Evolutionary conservation across 2,329 filamentous ascomycete genomes (phyloP).

Genomic region (Fusarium sp.): DNA sequence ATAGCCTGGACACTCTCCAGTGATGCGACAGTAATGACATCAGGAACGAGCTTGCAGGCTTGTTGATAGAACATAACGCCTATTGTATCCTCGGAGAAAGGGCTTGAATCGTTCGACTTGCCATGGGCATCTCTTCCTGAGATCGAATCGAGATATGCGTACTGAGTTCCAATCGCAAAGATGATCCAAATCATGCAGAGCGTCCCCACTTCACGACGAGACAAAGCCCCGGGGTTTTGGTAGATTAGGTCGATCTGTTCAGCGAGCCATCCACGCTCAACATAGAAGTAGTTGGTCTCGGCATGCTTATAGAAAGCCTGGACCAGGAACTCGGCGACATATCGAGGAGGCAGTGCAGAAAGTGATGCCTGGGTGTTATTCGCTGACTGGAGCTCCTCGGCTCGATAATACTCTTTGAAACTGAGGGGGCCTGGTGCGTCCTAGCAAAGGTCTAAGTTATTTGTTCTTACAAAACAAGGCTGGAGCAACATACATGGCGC

Average conservation of each 20-base stretch:
- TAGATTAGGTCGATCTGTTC: constrained; percentile 54
- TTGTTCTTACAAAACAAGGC: not conserved
- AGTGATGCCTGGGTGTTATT: constrained; percentile 51
- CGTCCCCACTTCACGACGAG: constrained; percentile 52
- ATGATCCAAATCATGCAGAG: constrained; percentile 58
- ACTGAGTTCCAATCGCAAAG: constrained; percentile 61
- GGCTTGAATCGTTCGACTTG: constrained; percentile 36
- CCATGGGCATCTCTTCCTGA: constrained; percentile 30
- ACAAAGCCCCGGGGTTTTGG: constrained; percentile 48
- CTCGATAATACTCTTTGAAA: constrained; percentile 55
- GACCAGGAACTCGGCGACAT: constrained; percentile 57
- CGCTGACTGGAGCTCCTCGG: constrained; percentile 56
- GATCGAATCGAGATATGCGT: constrained; percentile 56
- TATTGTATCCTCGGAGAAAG: constrained; percentile 60
- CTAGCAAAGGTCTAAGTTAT: constrained; percentile 17
- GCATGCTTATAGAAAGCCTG: constrained; percentile 59
- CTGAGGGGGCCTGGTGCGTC: constrained; percentile 42
- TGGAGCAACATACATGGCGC: constrained; percentile 41
- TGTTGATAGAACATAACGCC: constrained; percentile 66
- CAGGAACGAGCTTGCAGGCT: constrained; percentile 62
- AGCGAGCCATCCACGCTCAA: constrained; percentile 55
- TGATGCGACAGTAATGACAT: constrained; percentile 65
- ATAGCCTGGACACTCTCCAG: constrained; percentile 67
- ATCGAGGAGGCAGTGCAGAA: constrained; percentile 55
- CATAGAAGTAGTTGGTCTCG: constrained; percentile 59